These are phyloP conservation scores for Coelastrella sp. DNA, from an alignment of 139 green algal species.

Conservation along the genomic window DNA sequence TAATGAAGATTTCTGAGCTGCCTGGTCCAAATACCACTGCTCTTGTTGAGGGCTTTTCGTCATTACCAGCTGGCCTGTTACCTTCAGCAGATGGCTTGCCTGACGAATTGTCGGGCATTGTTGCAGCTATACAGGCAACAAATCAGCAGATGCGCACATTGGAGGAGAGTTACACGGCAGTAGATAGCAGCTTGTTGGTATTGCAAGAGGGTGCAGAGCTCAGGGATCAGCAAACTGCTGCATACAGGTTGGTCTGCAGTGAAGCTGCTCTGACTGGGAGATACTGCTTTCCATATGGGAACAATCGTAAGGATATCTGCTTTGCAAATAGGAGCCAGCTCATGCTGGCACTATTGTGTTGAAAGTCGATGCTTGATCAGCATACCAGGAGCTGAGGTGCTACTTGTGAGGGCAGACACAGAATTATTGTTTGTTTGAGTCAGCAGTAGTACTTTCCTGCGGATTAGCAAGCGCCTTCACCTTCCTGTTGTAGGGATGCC, in stretches of 20 bases:
- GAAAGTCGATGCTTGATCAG: too few relatives aligned
- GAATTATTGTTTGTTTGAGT: too few relatives aligned
- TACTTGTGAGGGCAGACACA: too few relatives aligned
- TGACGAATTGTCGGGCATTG: constrained; percentile 11
- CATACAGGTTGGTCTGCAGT: constrained; percentile 30
- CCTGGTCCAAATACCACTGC: background rate
- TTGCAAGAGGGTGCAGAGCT: constrained; percentile 31
- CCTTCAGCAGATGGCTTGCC: constrained; percentile 12
- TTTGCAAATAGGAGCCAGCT: too few relatives aligned
- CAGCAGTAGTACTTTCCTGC: too few relatives aligned
- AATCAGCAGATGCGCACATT: constrained; percentile 25
- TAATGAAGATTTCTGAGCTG: background rate
- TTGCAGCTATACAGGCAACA: constrained; percentile 23
- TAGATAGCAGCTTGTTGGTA: constrained; percentile 20
- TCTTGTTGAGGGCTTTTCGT: background rate
- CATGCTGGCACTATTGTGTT: too few relatives aligned
- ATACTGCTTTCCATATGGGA: too few relatives aligned
- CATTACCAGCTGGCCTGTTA: background rate
- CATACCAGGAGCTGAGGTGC: background rate
- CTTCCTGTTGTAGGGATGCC: background rate
- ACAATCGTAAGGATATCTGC: too few relatives aligned
- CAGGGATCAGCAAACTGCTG: constrained; percentile 5
- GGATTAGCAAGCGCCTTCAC: too few relatives aligned
- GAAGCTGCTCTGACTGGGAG: too few relatives aligned
- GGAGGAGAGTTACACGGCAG: constrained; percentile 5